These are phyloP conservation scores for Trichoderma sp. DNA, from an alignment of 2,329 filamentous ascomycete species.

Conservation along the genomic window DNA sequence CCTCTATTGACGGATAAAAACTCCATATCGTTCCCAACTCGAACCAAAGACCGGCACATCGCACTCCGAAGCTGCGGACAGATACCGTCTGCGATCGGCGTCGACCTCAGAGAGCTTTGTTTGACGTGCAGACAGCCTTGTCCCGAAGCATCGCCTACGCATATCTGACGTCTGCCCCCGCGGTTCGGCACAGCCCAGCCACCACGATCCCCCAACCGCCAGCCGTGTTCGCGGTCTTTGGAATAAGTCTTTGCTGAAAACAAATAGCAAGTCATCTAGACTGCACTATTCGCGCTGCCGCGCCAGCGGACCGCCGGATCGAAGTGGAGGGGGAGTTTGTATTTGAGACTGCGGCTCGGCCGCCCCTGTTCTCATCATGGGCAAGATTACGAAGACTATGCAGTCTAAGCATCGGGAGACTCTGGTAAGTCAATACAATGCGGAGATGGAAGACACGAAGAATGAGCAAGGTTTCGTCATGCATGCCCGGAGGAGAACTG, in stretches of 20 bases:
- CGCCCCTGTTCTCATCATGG: slow-evolving; percentile 63
- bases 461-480: neutral
- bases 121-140: neutral
- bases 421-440: slow-evolving; percentile 50
- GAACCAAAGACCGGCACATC: neutral
- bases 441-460: neutral
- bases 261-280: slow-evolving; percentile 35
- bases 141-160: neutral
- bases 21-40: neutral
- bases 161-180: slow-evolving; percentile 3
- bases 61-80: neutral
- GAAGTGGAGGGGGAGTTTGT: slow-evolving; percentile 61
- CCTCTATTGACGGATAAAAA: neutral
- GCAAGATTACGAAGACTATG: slow-evolving; percentile 68
- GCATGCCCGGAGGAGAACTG: neutral
- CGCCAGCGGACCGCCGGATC: slow-evolving; percentile 42
- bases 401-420: slow-evolving; percentile 68
- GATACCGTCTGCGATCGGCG: neutral
- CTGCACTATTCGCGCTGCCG: slow-evolving; percentile 43
- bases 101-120: neutral
- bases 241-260: neutral
- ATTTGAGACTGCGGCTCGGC: slow-evolving; percentile 56
- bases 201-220: slow-evolving; percentile 9
- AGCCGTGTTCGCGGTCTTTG: slow-evolving; percentile 4
- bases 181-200: slow-evolving; percentile 15